These are phyloP conservation scores for Salisapilia sapeloensis DNA, from an alignment of 352 stramenopile species.

Conservation along the genomic window DNA sequence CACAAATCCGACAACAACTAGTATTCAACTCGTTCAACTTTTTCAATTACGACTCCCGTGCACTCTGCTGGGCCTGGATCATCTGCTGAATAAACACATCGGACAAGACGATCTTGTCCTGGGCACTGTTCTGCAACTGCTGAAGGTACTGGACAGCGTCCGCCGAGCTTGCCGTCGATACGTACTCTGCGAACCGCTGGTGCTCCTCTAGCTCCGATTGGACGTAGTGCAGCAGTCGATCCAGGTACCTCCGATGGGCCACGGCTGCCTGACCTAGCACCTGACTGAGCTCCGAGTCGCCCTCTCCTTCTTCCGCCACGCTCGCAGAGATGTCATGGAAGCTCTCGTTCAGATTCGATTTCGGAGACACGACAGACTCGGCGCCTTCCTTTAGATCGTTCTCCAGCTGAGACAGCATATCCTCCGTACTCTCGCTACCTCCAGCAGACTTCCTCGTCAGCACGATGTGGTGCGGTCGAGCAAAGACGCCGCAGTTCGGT, in stretches of 20 bases:
- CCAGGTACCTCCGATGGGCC: slow-evolving; percentile 55
- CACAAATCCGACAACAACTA: no score
- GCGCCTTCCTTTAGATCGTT: slow-evolving; percentile 14
- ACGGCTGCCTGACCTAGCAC: slow-evolving; percentile 40
- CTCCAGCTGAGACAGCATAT: slow-evolving; percentile 15
- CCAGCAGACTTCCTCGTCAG: slow-evolving; percentile 31
- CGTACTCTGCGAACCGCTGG: slow-evolving; percentile 58
- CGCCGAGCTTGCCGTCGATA: slow-evolving; percentile 53
- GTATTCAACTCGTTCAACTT: no score
- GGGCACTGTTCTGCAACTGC: slow-evolving; percentile 69
- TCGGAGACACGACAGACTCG: slow-evolving; percentile 5
- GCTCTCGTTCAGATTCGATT: slow-evolving; percentile 3
- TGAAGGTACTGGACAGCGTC: slow-evolving; percentile 76
- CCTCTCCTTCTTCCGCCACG: slow-evolving; percentile 10
- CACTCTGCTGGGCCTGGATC: slow-evolving; percentile 60
- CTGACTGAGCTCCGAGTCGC: slow-evolving; percentile 30
- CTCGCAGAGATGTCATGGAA: slow-evolving; percentile 9
- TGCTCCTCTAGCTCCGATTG: slow-evolving; percentile 55
- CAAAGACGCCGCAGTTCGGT: slow-evolving; percentile 65
- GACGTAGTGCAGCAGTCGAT: slow-evolving; percentile 44
- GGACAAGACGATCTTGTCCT: slow-evolving; percentile 79
- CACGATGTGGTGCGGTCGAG: slow-evolving; percentile 57
- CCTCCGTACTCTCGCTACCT: no score
- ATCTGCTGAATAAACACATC: slow-evolving; percentile 76
- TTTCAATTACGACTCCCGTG: slow-evolving; percentile 44